phyloP scores from a whole-genome alignment of 192 early-diverging fungal genomes.

The Lunasporangiospora selenospora region DNA sequence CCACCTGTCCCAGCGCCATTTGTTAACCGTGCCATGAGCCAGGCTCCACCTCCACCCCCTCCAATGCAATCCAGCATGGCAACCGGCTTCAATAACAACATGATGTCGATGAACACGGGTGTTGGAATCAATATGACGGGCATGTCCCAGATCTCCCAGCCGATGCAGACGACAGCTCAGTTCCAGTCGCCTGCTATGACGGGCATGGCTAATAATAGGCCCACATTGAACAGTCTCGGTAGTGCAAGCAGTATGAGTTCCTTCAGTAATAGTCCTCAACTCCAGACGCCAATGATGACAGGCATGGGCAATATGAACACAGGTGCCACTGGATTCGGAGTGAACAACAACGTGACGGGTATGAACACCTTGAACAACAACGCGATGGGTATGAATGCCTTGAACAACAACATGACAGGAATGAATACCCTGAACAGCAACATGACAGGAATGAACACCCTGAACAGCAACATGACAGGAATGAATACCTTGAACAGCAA shows the following conservation, averaged over 20 bases:
- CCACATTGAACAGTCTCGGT: slow-evolving; percentile 1
- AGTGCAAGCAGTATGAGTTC: slow-evolving; percentile 16
- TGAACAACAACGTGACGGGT: slow-evolving; percentile 21
- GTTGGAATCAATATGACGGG: slow-evolving; percentile 17
- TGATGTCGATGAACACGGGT: slow-evolving; percentile 30
- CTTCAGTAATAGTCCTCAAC: slow-evolving; percentile 6
- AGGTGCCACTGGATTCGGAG: too few relatives aligned
- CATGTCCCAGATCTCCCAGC: too few relatives aligned
- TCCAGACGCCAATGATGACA: slow-evolving; percentile 23
- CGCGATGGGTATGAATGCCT: slow-evolving; percentile 5
- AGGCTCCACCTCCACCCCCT: slow-evolving; percentile 40
- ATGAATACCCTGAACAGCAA: slow-evolving; percentile 14
- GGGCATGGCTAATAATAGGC: slow-evolving; percentile 10
- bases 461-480: slow-evolving; percentile 21
- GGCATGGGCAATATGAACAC: slow-evolving; percentile 23
- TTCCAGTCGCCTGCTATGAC: too few relatives aligned
- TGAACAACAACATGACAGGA: slow-evolving; percentile 6
- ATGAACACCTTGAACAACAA: slow-evolving; percentile 16
- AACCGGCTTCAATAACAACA: slow-evolving; percentile 41
- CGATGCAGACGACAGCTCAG: too few relatives aligned
- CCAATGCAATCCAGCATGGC: slow-evolving; percentile 45
- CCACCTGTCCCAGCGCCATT: slow-evolving; percentile 42
- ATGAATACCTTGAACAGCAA: too few relatives aligned
- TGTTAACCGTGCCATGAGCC: slow-evolving; percentile 30
- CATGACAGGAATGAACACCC: slow-evolving; percentile 13